Evolutionary conservation across 2,329 filamentous ascomycete genomes (phyloP), one percentile per base, ranked within the genome.

Genomic region (Ploettnerulaceae sp.): DNA sequence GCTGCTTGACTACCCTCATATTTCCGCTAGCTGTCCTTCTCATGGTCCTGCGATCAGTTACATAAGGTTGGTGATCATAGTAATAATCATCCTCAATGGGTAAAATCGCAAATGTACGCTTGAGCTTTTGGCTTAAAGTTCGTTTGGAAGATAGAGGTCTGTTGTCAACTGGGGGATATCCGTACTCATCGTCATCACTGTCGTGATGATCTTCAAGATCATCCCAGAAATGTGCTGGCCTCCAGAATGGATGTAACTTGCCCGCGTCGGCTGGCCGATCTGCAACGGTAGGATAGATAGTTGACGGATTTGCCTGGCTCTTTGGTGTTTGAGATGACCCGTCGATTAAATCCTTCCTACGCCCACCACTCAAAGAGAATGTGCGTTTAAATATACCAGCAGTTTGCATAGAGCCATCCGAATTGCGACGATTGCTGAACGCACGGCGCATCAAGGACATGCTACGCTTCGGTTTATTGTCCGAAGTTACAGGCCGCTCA

Each of bases 241-340:
- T 70, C 79, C 79, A 83, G 57, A 75, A 75, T 1, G 79, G 78
- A 60, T 83, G 79, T 11, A 82, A 63, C 53, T 72, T 77, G 36
- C 70, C 69, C 29, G 72, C 71, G 35, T 83, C 78, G 2, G 69
- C 62, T 1, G 73, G 76, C 17, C 64, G 62, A 21, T 73, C 70
- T 5, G 73, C 69, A 3, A 67, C 63, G 3, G 68, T 67, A 2
- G 70, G 68, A 51, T 71, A 72, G 9, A 66, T 55, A 8, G 58
- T 52, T 5, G 51, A 51, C n/a, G 51, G 54, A 48, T 59, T 62
- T 7, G 55, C 57, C 38, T 51, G 48, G 5, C 41, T 47, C 43
- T 56, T 56, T 2, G 57, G 52, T 6, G 56, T 57, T 33, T 62
- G 60, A 5, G 52, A 60, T 29, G 55, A 45, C 24, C 42, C 51